Evolutionary conservation across 148 eudicot genomes (phyloP).

Genomic region (Drosera capensis): DNA sequence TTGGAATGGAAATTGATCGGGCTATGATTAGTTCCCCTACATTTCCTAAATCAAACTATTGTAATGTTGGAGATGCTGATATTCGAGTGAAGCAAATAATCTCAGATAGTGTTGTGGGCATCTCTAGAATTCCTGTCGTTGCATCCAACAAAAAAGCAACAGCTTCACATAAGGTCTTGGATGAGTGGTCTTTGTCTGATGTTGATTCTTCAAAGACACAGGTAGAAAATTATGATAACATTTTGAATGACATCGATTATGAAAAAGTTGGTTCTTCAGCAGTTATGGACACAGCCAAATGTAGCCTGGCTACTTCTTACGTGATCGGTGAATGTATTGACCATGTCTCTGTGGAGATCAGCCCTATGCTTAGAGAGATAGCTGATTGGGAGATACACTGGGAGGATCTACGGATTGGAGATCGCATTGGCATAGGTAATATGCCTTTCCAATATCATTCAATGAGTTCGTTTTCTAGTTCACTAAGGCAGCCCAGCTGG

Average conservation of each 20-base stretch:
- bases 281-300: constrained; percentile 12
- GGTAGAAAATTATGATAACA: constrained; percentile 12
- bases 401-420: constrained; percentile 90
- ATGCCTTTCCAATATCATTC: constrained; percentile 1
- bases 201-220: constrained; percentile 12
- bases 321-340: constrained; percentile 18
- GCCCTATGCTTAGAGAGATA: constrained; percentile 59
- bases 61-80: constrained; percentile 11
- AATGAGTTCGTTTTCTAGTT: too few species aligned
- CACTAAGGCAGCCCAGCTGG: too few species aligned
- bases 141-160: too few species aligned
- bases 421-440: constrained; percentile 91
- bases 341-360: constrained; percentile 22
- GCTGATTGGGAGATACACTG: constrained; percentile 92
- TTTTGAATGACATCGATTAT: constrained; percentile 13
- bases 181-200: constrained; percentile 8
- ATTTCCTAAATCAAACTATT: constrained; percentile 13
- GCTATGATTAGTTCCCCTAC: constrained; percentile 7
- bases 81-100: constrained; percentile 13
- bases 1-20: constrained; percentile 12
- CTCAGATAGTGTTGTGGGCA: constrained; percentile 16
- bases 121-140: constrained; percentile 7
- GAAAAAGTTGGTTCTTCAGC: constrained; percentile 13
- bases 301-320: constrained; percentile 14
- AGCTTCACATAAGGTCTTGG: constrained; percentile 10